Conservation (phyloP, 140 eudicot species). For the Oenanthe javanica region DNA sequence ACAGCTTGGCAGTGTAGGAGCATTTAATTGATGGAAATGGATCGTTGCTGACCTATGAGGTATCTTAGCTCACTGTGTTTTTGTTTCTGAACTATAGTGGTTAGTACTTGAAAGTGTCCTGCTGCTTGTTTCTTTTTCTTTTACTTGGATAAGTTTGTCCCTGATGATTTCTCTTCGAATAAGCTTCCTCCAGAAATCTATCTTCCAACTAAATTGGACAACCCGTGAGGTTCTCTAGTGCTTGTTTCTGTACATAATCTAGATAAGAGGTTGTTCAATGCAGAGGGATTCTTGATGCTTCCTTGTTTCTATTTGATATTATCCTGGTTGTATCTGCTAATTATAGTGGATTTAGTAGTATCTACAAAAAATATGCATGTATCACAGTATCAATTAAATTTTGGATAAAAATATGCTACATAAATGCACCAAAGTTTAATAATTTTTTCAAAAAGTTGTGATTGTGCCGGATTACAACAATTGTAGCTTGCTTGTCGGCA, state of each 20-base stretch:
- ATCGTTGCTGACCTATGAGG: background rate
- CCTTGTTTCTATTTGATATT: background rate
- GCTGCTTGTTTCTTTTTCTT: background rate
- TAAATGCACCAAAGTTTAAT: background rate
- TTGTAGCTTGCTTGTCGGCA: background rate
- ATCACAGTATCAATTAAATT: background rate
- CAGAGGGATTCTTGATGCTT: background rate
- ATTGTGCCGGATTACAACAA: background rate
- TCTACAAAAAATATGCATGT: background rate
- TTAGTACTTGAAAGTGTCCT: background rate
- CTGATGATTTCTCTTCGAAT: background rate
- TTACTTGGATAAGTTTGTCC: background rate
- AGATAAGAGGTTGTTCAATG: background rate
- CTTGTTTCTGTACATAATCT: background rate
- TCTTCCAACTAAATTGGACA: background rate
- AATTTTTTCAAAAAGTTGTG: no score
- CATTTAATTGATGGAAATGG: background rate
- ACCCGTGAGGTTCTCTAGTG: background rate
- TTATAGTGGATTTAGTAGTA: background rate
- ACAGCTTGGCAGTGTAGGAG: background rate
- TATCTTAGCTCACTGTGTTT: background rate
- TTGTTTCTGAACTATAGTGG: background rate
- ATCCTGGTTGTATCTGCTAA: background rate
- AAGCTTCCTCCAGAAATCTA: background rate
- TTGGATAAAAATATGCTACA: background rate